phyloP scores from a whole-genome alignment of 176 grass and related monocot species.

The Coix lacrymajobi region DNA sequence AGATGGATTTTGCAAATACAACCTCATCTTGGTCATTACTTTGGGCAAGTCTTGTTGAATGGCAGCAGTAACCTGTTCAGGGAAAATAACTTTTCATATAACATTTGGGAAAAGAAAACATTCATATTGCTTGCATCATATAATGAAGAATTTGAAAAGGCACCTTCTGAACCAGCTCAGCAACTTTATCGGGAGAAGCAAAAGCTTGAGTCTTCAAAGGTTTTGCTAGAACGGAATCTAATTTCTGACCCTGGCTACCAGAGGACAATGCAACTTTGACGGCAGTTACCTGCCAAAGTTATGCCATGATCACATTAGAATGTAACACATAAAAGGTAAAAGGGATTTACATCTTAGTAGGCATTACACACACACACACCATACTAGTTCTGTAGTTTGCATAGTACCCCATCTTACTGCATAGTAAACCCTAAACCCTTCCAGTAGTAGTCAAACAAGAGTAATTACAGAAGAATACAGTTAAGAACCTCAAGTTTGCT shows the following conservation, averaged over 20 bases:
- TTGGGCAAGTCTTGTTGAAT: slow-evolving; percentile 78
- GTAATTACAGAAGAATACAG: not conserved
- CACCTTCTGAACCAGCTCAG: slow-evolving; percentile 92
- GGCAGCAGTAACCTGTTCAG: slow-evolving; percentile 53
- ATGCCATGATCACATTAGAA: slow-evolving; percentile 13
- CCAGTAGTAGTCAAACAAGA: not conserved
- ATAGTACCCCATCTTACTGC: not conserved
- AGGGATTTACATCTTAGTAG: not conserved
- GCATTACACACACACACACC: not conserved
- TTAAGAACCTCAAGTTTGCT: not conserved
- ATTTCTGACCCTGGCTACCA: slow-evolving; percentile 74
- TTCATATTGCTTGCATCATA: not conserved
- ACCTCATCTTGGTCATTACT: slow-evolving; percentile 76
- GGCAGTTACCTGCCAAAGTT: slow-evolving; percentile 64
- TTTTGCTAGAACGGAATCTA: slow-evolving; percentile 87
- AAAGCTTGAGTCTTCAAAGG: slow-evolving; percentile 94
- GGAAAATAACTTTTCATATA: not conserved
- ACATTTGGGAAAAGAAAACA: not conserved
- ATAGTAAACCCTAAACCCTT: not conserved
- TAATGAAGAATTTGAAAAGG: not conserved
- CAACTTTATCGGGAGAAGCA: slow-evolving; percentile 93
- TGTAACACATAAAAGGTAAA: not conserved
- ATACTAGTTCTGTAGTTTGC: not conserved
- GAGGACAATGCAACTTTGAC: slow-evolving; percentile 90
- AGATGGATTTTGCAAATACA: slow-evolving; percentile 96